Evolutionary conservation across 1,284 basidiomycete genomes (phyloP), one percentile per base, ranked within the genome.

Genomic region (Cutaneotrichosporon cavernicola): DNA sequence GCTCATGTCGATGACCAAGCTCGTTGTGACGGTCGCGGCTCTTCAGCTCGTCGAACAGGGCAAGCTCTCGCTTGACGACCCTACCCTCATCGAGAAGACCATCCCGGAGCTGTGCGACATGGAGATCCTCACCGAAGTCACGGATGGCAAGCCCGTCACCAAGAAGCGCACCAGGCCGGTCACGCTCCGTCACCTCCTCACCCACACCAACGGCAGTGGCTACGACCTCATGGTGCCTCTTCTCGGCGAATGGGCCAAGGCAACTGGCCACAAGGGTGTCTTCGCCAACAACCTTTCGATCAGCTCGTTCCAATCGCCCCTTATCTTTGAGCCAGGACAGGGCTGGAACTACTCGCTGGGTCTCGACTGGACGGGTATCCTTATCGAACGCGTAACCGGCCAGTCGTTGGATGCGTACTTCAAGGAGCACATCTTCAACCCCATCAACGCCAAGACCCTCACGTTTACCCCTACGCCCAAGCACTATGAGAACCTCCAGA

Each of bases 351-450:
- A 78, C 68, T 58, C 61, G 6, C 64, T 69, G 31, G 73, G 74
- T 0, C 74, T 78, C 49, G 81, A 81, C 60, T 78, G 72, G 73
- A 66, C 70, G 8, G 78, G 73, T n/a, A 40, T 69, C 61, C 51
- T 76, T 55, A 69, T 81, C 43, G 66, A 70, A 46, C 72, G 78
- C 22, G 58, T 73, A 18, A 71, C 71, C 0, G 76, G 75, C 7
- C 60, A 66, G 22, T 60, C 65, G 2, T 69, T 80, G 13, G 76
- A 76, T 40, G 70, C 69, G 1, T 76, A 74, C 64, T 73, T 78
- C 59, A 65, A 75, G 59, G 63, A 74, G 26, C 53, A 79, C 67
- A 66, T 80, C 56, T 78, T 76, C 64, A 57, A 63, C 16, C 76
- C 75, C 0, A 65, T 75, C 62, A 72, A 72, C 21, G 62, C 75